Conservation (phyloP, 768 basidiomycete genomes). For the Tulasnella sp. region DNA sequence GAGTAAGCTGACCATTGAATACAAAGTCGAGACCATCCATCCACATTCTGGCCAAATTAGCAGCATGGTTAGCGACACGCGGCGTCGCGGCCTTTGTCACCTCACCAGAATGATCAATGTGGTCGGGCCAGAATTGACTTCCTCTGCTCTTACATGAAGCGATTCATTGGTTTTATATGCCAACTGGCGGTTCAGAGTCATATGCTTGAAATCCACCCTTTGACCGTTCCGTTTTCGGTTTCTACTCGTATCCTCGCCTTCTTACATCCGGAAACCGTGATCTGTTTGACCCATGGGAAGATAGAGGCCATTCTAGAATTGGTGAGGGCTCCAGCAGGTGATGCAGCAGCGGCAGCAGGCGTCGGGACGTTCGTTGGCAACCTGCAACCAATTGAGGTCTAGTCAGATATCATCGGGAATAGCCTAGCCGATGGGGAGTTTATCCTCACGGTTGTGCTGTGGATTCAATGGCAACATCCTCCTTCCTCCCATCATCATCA, state of each 20-base stretch:
- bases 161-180: not conserved
- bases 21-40: not conserved
- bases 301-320: not conserved
- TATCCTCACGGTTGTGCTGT: too few relatives aligned
- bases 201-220: not conserved
- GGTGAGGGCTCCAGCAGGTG: not conserved
- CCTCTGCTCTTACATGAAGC: not conserved
- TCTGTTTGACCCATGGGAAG: not conserved
- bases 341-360: not conserved
- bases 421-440: too few relatives aligned
- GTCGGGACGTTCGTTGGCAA: not conserved
- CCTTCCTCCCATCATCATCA: not conserved
- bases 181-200: not conserved
- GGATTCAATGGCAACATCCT: too few relatives aligned
- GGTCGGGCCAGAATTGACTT: not conserved
- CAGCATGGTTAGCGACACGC: not conserved
- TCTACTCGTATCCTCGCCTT: not conserved
- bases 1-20: not conserved
- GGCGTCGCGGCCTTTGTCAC: not conserved
- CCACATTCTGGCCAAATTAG: not conserved
- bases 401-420: too few relatives aligned
- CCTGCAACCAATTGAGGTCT: too few relatives aligned
- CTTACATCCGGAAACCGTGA: not conserved
- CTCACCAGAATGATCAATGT: not conserved
- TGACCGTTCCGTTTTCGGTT: not conserved